Conservation (phyloP, 805 yeast genomes). For the Myxozyma vanderwaltii region DNA sequence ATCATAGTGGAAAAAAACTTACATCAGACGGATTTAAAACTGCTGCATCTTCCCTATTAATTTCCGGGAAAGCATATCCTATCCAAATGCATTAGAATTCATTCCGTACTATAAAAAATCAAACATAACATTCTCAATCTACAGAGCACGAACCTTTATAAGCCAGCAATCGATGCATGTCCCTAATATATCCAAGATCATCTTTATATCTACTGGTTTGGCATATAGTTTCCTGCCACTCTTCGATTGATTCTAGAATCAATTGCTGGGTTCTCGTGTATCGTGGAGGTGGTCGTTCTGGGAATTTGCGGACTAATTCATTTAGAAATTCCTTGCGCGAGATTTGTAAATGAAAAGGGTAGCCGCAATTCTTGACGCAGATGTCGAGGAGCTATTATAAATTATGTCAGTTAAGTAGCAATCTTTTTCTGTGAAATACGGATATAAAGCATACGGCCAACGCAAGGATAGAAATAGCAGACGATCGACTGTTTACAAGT, state of each 20-base stretch:
- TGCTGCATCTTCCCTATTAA: conserved; percentile 86
- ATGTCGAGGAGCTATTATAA: conserved; percentile 63
- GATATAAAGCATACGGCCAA: conserved; percentile 58
- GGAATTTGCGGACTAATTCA: conserved; percentile 88
- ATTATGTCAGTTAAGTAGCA: background rate
- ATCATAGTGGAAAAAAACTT: conserved; percentile 2
- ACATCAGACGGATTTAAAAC: conserved; percentile 80
- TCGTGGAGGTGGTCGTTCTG: conserved; percentile 88
- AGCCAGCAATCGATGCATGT: conserved; percentile 88
- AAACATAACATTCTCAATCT: background rate
- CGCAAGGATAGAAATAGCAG: conserved; percentile 83
- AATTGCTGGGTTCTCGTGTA: conserved; percentile 81
- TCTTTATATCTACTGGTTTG: conserved; percentile 86
- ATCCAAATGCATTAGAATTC: background rate
- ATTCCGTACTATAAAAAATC: background rate
- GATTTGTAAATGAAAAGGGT: conserved; percentile 93
- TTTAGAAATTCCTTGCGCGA: conserved; percentile 93
- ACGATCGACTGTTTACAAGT: conserved; percentile 76
- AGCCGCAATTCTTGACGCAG: conserved; percentile 95
- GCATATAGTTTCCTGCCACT: conserved; percentile 96
- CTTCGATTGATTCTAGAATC: conserved; percentile 87
- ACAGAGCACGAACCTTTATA: conserved; percentile 63
- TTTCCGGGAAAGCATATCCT: conserved; percentile 86
- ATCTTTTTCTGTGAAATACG: background rate
- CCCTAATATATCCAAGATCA: conserved; percentile 87